Conservation (phyloP, 2,329 filamentous ascomycete species). For the Phaeosphaeriaceae sp. region DNA sequence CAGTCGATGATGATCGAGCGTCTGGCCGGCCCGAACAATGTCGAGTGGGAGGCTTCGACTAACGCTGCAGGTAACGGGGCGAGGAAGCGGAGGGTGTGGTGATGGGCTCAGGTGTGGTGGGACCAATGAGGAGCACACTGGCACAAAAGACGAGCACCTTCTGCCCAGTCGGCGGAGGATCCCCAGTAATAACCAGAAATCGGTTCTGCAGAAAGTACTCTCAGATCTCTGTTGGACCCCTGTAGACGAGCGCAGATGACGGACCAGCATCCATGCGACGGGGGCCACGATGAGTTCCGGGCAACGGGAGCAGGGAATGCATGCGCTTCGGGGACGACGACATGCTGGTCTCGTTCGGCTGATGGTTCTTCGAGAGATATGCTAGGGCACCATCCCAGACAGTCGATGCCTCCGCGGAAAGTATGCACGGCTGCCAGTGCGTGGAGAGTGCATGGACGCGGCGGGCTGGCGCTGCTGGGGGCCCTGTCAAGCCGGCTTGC, state of each 20-base stretch:
- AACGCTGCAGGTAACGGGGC: conserved; percentile 22
- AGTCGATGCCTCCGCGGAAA: conserved; percentile 44
- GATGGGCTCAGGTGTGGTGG: conserved; percentile 29
- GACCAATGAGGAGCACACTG: conserved; percentile 37
- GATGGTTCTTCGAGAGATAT: conserved; percentile 47
- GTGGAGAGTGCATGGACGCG: conserved; percentile 35
- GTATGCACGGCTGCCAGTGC: conserved; percentile 40
- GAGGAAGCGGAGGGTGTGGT: conserved; percentile 22
- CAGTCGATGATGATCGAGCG: conserved; percentile 1
- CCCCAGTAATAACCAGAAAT: conserved; percentile 50
- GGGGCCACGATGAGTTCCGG: conserved; percentile 45
- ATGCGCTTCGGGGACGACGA: conserved; percentile 40
- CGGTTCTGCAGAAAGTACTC: conserved; percentile 41
- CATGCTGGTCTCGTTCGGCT: conserved; percentile 50
- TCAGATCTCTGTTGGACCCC: conserved; percentile 44
- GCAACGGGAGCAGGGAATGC: conserved; percentile 45
- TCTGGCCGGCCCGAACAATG: conserved; percentile 12
- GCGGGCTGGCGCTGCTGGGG: conserved; percentile 31
- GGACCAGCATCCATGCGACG: conserved; percentile 47
- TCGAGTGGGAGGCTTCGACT: conserved; percentile 11
- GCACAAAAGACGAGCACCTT: conserved; percentile 36
- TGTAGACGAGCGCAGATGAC: conserved; percentile 46
- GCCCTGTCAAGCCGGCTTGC: conserved; percentile 32
- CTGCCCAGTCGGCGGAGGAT: conserved; percentile 45
- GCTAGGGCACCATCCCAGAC: conserved; percentile 38